Evolutionary conservation across 2,329 filamentous ascomycete species (phyloP), one percentile per base, ranked within the genome.

Genomic region (Leptosphaerulina australis): DNA sequence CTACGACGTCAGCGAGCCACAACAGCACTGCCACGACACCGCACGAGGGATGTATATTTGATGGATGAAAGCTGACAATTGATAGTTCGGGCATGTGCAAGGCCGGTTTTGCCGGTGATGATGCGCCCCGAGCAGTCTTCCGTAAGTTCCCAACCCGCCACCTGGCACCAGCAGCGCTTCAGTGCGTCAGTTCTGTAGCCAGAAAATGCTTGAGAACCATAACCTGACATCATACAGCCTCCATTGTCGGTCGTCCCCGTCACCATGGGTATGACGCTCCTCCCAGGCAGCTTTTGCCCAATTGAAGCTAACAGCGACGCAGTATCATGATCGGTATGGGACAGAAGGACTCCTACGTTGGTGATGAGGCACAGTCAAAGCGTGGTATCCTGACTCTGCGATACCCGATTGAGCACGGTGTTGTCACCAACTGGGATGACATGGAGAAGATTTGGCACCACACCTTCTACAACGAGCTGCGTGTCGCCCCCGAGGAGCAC

Each of bases 371-470:
- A 82, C 94, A 99, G 85, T 99, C 94, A 78, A 99, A 99, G 92
- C 93, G 94, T 94, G 94, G 94, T 96, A 97, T 99, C 83, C 87
- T 99, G 72, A 97, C 93, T 63, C 87, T 99, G 77, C 88, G 94
- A 84, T 99, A 99, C 83, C 94, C 94, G 77, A 99, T 99, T 78
- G 94, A 99, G 87, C 94, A 99, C 88, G 94, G 94, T 94, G 94
- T 99, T 74, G 94, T 99, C 77, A 99, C 94, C 83, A 97, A 97
- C 90, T 99, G 94, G 94, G 94, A 99, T 79, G 94, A 97, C 81
- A 97, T 97, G 94, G 94, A 97, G 86, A 97, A 97, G 88, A 97
- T 99, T 73, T 99, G 94, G 94, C 94, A 99, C 81, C 94, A 99
- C 90, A 97, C 94, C 77, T 99, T 99, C 87, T 99, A 97, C 90